Conservation (phyloP, 2,329 filamentous ascomycete genomes). For the Trichoderma koningiopsis region DNA sequence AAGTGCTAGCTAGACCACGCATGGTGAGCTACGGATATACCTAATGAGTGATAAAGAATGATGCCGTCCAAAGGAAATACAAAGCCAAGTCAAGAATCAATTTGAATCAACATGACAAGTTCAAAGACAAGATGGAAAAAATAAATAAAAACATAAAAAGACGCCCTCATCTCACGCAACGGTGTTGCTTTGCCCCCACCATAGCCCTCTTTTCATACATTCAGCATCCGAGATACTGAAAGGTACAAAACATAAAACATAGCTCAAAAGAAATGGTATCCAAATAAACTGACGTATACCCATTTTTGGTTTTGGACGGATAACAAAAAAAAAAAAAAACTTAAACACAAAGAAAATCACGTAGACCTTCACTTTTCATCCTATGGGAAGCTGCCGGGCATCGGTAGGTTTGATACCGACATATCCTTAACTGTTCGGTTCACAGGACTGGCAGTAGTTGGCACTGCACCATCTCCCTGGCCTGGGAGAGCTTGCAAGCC, state of each 20-base stretch:
- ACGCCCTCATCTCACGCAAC: background rate
- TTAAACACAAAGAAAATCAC: background rate
- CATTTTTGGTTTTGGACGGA: background rate
- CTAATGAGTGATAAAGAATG: slow-evolving; percentile 17
- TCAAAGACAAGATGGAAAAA: background rate
- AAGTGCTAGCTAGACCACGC: slow-evolving; percentile 1
- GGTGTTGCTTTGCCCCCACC: background rate
- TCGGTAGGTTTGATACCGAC: slow-evolving; percentile 66
- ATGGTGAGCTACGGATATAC: slow-evolving; percentile 14
- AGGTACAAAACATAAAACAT: background rate
- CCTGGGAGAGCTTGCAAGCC: slow-evolving; percentile 26
- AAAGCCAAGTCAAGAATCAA: background rate
- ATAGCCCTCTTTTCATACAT: background rate
- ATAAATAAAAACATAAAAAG: background rate
- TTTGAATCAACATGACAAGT: background rate
- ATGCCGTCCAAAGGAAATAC: background rate
- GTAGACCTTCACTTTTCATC: background rate
- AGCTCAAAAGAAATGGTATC: slow-evolving; percentile 6
- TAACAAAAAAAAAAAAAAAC: background rate
- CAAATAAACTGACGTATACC: background rate
- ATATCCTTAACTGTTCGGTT: slow-evolving; percentile 28
- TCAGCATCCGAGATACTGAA: background rate
- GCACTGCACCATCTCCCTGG: slow-evolving; percentile 21
- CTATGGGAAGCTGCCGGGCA: slow-evolving; percentile 63
- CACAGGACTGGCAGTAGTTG: slow-evolving; percentile 18